Evolutionary conservation across 495 filamentous ascomycete species (phyloP), one percentile per base, ranked within the genome.

Genomic region (Annulohypoxylon stygium): DNA sequence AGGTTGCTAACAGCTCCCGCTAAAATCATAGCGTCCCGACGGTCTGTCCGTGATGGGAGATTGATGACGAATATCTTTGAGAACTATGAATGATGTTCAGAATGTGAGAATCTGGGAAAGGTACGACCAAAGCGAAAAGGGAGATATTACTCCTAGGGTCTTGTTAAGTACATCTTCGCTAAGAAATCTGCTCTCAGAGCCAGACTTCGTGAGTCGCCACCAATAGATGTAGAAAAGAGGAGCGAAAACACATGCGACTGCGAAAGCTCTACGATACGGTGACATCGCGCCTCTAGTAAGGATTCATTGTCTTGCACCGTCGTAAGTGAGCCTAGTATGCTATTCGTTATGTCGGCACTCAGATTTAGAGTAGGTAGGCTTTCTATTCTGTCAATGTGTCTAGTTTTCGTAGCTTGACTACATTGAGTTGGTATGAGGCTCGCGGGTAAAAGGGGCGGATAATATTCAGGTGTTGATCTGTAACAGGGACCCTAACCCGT

Each of bases 41-140:
- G 88, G 69, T 92, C 90, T 7, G 86, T 85, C 18, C 90, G 83
- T 20, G 83, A 81, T 4, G 87, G 86, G 33, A 92, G 80, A 53
- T 88, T 89, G 55, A 92, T 86, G 51, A 89, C 88, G 70, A 89
- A 87, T 30, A 92, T 81, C 62, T 88, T 84, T 51, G 87, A 75
- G 70, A 91, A 90, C 89, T 90, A 14, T 6, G 20, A 0, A 20
- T 14, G 18, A 8, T n/a, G 18, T 55, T 55, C 66, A 65, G 58
- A 34, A n/a, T 23, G 0, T 12, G n/a, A 34, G 1, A 18, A 60
- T 4, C 47, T 11, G 4, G 16, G 33, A 47, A 37, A 48, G 10
- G 6, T 6, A 16, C 8, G 14, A 25, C 20, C 36, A 14, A 11
- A 51, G 3, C 1, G 18, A 51, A 25, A 41, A 20, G 34, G 18